A percentile compares a stretch with the other conserved stretches of the same genome.
These are phyloP conservation scores for Phytophthora fragariaefolia DNA, from an alignment of 352 stramenopile genomes.

Conservation along the genomic window DNA sequence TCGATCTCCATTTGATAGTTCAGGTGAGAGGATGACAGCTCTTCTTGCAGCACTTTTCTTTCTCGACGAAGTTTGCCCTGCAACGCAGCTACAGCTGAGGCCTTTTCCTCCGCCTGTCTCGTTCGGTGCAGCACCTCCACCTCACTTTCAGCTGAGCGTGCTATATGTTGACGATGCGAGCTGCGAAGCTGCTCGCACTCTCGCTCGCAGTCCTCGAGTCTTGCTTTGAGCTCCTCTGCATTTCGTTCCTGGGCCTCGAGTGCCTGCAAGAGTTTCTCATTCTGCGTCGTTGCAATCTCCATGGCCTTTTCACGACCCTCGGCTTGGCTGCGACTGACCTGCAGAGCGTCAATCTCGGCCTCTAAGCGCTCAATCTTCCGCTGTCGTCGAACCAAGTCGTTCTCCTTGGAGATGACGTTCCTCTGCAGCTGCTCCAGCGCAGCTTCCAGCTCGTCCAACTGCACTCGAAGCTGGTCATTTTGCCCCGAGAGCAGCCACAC, in stretches of 20 bases:
- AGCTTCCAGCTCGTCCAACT: slow-evolving; percentile 72
- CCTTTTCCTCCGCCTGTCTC: slow-evolving; percentile 51
- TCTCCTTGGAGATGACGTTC: slow-evolving; percentile 61
- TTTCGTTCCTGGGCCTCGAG: slow-evolving; percentile 62
- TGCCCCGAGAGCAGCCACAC: slow-evolving; percentile 72
- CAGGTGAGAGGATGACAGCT: slow-evolving; percentile 50
- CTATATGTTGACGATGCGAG: slow-evolving; percentile 20
- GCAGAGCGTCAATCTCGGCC: slow-evolving; percentile 57
- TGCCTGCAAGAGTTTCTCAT: slow-evolving; percentile 68
- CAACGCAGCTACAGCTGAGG: slow-evolving; percentile 37
- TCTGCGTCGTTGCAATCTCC: slow-evolving; percentile 79
- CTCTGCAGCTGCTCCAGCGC: slow-evolving; percentile 72
- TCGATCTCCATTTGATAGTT: slow-evolving; percentile 68
- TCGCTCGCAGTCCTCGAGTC: slow-evolving; percentile 32
- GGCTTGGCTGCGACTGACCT: slow-evolving; percentile 55
- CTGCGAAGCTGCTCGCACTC: slow-evolving; percentile 54
- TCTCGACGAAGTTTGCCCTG: slow-evolving; percentile 69
- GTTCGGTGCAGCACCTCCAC: slow-evolving; percentile 59
- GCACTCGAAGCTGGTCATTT: slow-evolving; percentile 67
- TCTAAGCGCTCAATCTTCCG: slow-evolving; percentile 66
- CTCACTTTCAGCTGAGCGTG: slow-evolving; percentile 49
- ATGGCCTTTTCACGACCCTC: slow-evolving; percentile 74
- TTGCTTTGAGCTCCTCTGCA: slow-evolving; percentile 32
- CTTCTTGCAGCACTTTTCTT: slow-evolving; percentile 50
- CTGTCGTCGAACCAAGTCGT: slow-evolving; percentile 59